Base-by-base conservation (phyloP, 148 eudicot species). In the Dianthus caryophyllus region DNA sequence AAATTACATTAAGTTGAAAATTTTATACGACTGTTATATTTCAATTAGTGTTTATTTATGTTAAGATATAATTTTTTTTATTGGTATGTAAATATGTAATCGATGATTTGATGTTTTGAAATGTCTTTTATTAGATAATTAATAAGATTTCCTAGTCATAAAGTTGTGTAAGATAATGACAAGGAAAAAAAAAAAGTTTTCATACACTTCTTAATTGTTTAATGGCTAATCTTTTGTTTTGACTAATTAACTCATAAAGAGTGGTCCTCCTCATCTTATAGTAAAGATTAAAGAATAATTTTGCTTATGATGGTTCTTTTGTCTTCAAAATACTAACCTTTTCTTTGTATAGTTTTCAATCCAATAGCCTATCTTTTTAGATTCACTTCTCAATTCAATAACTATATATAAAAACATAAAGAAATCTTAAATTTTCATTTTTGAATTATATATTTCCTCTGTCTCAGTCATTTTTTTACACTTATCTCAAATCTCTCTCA, bases 231-330 rank as follows among this genome's bases (percentile, higher is more conserved):
- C 62, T 33, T 36, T 64, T 47, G 48, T 26, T 63, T 71, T 71
- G 68, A 71, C 74, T 71, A 51, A 52, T 59, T 63, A 71, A 52
- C 61, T 62, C 21, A 25, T 50, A 59, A 71, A 43, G 68, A 64
- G 68, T 63, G 74, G 74, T 64, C 54, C 61, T 63, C 30, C 29
- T 59, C 26, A 55, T 26, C 46, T 71, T 58, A 61, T 33, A 20
- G 31, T 30, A 38, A 36, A 52, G 50, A 38, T 54, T 53, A 18
- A 26, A 52, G 53, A 51, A 51, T 38, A 46, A 29, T 51, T 12
- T 43, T 18, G 13, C n/a, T 36, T 63, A 4, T 17, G 25, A 61
- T 36, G 50, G 26, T 5, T 25, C 44, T 53, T 52, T 36, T 6
- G 26, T 18, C 2, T 52, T 41, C 36, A 70, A 26, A 61, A 38